Base-by-base conservation (phyloP, 164 flowering plant genomes). In the Malania oleifera region DNA sequence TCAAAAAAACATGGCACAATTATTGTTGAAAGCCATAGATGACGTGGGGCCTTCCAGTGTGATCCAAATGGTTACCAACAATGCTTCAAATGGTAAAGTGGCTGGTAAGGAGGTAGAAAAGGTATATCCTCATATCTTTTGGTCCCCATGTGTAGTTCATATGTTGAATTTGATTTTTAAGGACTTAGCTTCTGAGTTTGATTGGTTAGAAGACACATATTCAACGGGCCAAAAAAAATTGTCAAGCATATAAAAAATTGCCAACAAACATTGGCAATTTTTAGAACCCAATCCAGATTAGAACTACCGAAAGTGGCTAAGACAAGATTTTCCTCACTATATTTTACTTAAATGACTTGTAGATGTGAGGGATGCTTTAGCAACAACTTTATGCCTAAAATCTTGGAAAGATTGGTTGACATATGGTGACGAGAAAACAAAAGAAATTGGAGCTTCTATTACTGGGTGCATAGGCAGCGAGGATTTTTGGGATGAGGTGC, bases 71-170 rank as follows among this genome's bases (percentile, higher is more conserved):
- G 28, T 69, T 17, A 71, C 70, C 7, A 59, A 71, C 31, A 65
- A 62, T 60, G 54, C 68, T 0, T 0, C 57, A 3, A 52, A 40
- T 26, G 64, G 66, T 45, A 71, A 50, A 61, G 31, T 27, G 14
- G 71, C 73, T 0, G 61, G 73, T 20, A 47, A 27, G 12, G 52
- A 62, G 13, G 50, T 75, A 34, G 54, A 64, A 34, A 59, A 25
- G 48, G 66, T 45, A 46, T 38, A 72, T 31, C 62, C 59, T 15
- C 69, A 72, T 52, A 65, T 72, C 2, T 69, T 75, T 63, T 75
- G 71, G 79, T 68, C 68, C 24, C 63, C 60, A 46, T 68, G 70
- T 56, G 61, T 65, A 37, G 66, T 67, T 22, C 73, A 72, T 51
- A 52, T 69, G 25, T 38, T 72, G 27, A 72, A 67, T 51, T 29